Evolutionary conservation across 2,329 filamentous ascomycete genomes (phyloP).

Genomic region (Fusarium sp.): DNA sequence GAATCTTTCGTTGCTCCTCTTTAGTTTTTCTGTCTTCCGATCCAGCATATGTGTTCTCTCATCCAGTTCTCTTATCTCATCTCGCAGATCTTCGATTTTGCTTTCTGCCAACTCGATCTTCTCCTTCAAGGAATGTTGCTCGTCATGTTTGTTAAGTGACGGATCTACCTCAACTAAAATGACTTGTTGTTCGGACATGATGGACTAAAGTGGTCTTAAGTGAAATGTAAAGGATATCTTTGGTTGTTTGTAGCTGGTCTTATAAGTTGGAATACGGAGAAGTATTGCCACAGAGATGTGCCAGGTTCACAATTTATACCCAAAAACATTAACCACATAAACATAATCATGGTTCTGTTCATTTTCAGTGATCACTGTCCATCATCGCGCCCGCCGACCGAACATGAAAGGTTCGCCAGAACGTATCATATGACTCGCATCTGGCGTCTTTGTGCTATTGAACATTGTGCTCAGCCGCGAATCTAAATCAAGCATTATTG

Average conservation of each 20-base stretch:
- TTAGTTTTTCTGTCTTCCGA: neutral
- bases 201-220: neutral
- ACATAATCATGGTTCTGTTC: neutral
- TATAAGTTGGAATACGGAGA: neutral
- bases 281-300: fast-evolving
- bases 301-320: neutral
- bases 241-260: fast-evolving
- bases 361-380: neutral
- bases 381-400: fast-evolving
- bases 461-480: neutral
- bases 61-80: neutral
- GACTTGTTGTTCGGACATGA: neutral
- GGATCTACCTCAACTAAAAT: neutral
- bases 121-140: neutral
- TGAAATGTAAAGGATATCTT: fast-evolving
- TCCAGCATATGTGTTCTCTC: neutral
- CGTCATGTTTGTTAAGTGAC: neutral
- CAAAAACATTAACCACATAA: too few species aligned
- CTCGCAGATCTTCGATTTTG: neutral
- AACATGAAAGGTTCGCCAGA: neutral
- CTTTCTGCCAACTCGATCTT: neutral
- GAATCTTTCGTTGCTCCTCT: neutral
- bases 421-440: neutral
- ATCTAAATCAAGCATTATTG: neutral
- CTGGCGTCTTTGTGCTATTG: neutral